A percentile compares a stretch with the other conserved stretches of the same genome.
Evolutionary conservation across 257 asterid genomes (phyloP).

Genomic region (Marsdenia floribunda): DNA sequence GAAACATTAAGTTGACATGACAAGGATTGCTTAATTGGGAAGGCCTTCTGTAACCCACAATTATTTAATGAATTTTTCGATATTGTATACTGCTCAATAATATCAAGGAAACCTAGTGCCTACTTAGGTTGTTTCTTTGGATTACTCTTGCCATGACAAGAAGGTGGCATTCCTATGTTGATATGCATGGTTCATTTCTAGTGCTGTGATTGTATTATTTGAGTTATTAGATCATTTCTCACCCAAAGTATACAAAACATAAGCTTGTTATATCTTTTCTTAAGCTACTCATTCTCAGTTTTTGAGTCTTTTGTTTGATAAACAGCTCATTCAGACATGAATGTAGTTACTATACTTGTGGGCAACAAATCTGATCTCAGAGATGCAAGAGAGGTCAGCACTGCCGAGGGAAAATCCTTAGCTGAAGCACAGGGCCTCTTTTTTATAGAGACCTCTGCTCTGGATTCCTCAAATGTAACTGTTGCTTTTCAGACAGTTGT

Average conservation of each 20-base stretch:
- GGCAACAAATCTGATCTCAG: slow-evolving; percentile 89
- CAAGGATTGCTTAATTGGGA: background rate
- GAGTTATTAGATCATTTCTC: background rate
- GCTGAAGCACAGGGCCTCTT: slow-evolving; percentile 83
- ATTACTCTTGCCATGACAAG: background rate
- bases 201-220: background rate
- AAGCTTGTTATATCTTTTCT: background rate
- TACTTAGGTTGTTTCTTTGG: background rate
- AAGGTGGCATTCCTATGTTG: background rate
- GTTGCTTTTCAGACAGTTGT: slow-evolving; percentile 80
- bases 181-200: background rate
- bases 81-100: background rate
- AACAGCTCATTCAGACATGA: slow-evolving; percentile 97
- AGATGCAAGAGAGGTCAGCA: slow-evolving; percentile 87
- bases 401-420: slow-evolving; percentile 77
- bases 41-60: background rate
- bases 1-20: background rate
- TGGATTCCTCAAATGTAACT: slow-evolving; percentile 77
- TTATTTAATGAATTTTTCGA: background rate
- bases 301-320: slow-evolving; percentile 1
- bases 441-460: slow-evolving; percentile 93
- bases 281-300: background rate
- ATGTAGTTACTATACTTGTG: slow-evolving; percentile 83
- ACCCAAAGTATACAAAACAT: background rate
- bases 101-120: background rate